Percentiles rank a stretch among this genome's conserved stretches.
phyloP scores from a whole-genome alignment of 1,139 yeast species.

The Yamadazyma atmosphaerica region DNA sequence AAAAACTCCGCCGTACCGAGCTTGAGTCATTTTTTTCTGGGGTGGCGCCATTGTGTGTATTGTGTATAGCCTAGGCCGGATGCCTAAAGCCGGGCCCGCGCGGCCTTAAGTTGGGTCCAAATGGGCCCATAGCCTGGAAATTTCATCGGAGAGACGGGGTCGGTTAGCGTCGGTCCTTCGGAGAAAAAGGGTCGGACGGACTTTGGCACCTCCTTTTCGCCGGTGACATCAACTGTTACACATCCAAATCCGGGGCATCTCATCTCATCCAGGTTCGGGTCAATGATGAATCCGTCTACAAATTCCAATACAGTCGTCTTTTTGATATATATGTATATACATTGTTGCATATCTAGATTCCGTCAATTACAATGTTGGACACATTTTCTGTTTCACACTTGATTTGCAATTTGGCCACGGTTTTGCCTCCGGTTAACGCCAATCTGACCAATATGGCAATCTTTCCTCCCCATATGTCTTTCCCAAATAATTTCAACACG shows the following conservation, averaged over 20 bases:
- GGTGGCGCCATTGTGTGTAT: not conserved
- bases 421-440: conserved; percentile 67
- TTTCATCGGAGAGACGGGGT: no score
- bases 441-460: conserved; percentile 71
- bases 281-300: no score
- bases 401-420: conserved; percentile 75
- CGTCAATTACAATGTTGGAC: conserved; percentile 47
- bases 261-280: no score
- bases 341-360: conserved; percentile 13
- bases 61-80: no score
- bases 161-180: no score
- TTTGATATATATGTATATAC: no score
- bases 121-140: no score
- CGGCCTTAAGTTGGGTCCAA: no score
- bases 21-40: not conserved
- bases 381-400: conserved; percentile 61
- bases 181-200: not conserved
- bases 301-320: no score
- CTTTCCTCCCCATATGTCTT: conserved; percentile 70
- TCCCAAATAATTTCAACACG: conserved; percentile 79
- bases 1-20: not conserved
- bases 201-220: not conserved
- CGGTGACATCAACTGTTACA: not conserved
- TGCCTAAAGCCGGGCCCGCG: no score
- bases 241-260: no score